phyloP scores from a whole-genome alignment of 1,139 yeast species.

The Suhomyces bribrorum region DNA sequence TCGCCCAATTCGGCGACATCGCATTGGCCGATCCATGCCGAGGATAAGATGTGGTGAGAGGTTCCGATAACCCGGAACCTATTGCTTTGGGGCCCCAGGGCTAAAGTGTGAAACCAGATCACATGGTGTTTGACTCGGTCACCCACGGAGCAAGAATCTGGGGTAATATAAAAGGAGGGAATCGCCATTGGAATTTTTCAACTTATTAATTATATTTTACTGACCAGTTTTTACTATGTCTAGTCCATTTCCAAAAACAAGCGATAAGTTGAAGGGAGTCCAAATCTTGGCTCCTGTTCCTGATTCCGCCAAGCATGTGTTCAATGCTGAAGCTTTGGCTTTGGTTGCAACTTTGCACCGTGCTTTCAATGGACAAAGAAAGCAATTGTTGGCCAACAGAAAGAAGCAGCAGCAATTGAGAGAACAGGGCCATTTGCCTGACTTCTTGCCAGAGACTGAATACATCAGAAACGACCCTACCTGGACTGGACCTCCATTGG shows the following conservation, averaged over 20 bases:
- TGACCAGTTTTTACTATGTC: no score
- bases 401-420: constrained; percentile 59
- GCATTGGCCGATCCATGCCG: no score
- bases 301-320: constrained; percentile 57
- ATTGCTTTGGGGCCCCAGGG: no score
- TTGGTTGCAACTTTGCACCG: constrained; percentile 76
- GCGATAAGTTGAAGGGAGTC: constrained; percentile 61
- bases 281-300: constrained; percentile 66
- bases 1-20: no score
- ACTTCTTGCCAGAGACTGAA: constrained; percentile 71
- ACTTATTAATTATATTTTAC: no score
- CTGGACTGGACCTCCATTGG: constrained; percentile 80
- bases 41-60: no score
- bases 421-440: constrained; percentile 70
- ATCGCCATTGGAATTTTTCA: constrained; percentile 1
- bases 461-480: constrained; percentile 70
- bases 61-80: no score
- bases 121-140: constrained; percentile 6
- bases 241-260: constrained; percentile 54
- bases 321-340: constrained; percentile 68
- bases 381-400: constrained; percentile 60
- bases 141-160: constrained; percentile 5
- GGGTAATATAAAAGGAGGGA: constrained; percentile 7
- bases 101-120: no score
- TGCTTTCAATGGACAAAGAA: constrained; percentile 62